Evolutionary conservation across 257 asterid species (phyloP), one percentile per base, ranked within the genome.

Genomic region (Solanum chilense): DNA sequence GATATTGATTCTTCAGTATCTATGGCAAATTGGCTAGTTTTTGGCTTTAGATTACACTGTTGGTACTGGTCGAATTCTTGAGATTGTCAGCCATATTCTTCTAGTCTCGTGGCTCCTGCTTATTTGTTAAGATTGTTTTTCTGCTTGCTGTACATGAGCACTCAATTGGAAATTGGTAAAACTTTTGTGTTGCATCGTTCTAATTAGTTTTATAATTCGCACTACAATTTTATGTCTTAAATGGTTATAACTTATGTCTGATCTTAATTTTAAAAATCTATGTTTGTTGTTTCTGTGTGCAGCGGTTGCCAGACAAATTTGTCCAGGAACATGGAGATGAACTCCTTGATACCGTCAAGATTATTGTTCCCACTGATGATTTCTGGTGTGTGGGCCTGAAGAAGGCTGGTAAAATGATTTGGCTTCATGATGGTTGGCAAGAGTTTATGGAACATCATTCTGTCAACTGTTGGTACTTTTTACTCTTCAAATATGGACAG

Each of bases 371-470:
- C 37, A 45, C 82, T 75, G 90, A 52, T 75, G 58, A 56, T 5
- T 47, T 44, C 33, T 84, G 90, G 90, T 5, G 7, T 75, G 88
- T 88, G 85, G 29, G 88, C 12, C 18, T 88, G 52, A 78, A 88
- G 23, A 84, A 60, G 82, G 13, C 23, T 37, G 88, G 52, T 27
- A 18, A 71, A 7, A 21, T 35, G 11, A 49, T 84, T 41, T 88
- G 86, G 68, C 88, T 89, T 81, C 87, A 44, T 81, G 77, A 80
- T 85, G 88, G 86, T 23, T 87, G 75, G 60, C 73, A 69, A 62
- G 86, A n/a, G 7, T 87, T 89, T 31, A 83, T 82, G 76, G 52
- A 47, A 29, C 86, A 87, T 42, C 47, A 81, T 39, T 89, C 82
- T 3, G 35, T 85, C 70, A 10, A 68, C 27, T 23, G 5, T 62